Base-by-base conservation (phyloP, 1,139 yeast species). In the Protomyces arabidopsidicola region DNA sequence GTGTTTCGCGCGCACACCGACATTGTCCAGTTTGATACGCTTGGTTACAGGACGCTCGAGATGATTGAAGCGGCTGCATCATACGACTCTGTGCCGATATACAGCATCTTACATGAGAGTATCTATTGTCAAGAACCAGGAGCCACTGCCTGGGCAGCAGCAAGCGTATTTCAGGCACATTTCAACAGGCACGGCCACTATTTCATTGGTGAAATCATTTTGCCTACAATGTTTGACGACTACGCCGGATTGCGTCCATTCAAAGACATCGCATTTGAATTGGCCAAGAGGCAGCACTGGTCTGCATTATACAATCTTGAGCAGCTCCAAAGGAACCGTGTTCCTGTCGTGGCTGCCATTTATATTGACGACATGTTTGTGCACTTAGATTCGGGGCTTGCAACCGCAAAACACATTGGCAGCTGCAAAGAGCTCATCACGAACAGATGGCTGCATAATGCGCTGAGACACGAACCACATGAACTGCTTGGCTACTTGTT, bases 181-280 rank as follows among this genome's bases (percentile, higher is more conserved):
- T 9, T 36, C 42, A 36, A 14, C 42, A 12, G 42, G 9, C 42
- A 5, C 4, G 18, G 10, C 10, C 48, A 42, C 48, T 66, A 66
- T 48, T 83, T 83, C 71, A 82, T 85, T 0, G 84, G 86, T 6
- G 86, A 83, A 69, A 82, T 83, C 84, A 83, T 83, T 48, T 81
- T 73, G 71, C 76, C 77, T 65, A 78, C 81, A 14, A 81, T 82
- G 81, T 78, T 72, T 67, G 81, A 79, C 20, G 85, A 82, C 67
- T 81, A 76, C 68, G 69, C 72, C 0, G 82, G 80, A 67, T 74
- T 83, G 53, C 67, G 73, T n/a, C 74, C 74, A 6, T 74, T 83
- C 56, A 77, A 77, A 65, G 69, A 69, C 0, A 73, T 82, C 66
- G 83, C 83, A 0, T 66, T 77, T 20, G 74, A 75, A 4, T 72